phyloP scores from a whole-genome alignment of 139 green algal genomes.

The Coelastrella sp. region DNA sequence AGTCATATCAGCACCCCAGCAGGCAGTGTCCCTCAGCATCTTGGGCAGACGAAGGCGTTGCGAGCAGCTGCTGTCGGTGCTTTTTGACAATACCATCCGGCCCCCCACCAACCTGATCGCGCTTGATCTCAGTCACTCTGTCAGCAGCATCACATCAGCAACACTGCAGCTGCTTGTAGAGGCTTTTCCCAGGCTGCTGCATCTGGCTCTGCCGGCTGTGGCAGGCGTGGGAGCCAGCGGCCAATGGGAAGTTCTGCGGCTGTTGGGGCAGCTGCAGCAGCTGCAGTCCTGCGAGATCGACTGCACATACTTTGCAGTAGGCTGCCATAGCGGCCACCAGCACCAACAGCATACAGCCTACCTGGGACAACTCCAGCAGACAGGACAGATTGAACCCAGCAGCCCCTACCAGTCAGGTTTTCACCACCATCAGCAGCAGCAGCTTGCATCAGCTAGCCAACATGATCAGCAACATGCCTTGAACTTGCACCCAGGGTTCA shows the following conservation, averaged over 20 bases:
- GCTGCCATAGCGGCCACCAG: neutral
- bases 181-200: neutral
- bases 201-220: neutral
- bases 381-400: neutral
- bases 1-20: neutral
- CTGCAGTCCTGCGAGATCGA: neutral
- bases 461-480: neutral
- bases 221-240: neutral
- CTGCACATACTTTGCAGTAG: constrained; percentile 16
- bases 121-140: constrained; percentile 7
- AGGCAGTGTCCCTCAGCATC: neutral
- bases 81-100: constrained; percentile 22
- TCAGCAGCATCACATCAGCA: neutral
- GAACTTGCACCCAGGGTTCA: too few species aligned
- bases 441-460: neutral
- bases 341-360: neutral
- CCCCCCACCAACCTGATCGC: neutral
- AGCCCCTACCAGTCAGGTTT: too few species aligned
- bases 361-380: neutral
- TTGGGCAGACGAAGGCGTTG: constrained; percentile 17
- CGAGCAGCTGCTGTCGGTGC: constrained; percentile 33
- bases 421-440: neutral
- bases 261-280: constrained; percentile 9
- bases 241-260: constrained; percentile 11
- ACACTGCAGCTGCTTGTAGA: constrained; percentile 18